Evolutionary conservation across 768 basidiomycete genomes (phyloP).

Genomic region (Lanmaoa rubissima): DNA sequence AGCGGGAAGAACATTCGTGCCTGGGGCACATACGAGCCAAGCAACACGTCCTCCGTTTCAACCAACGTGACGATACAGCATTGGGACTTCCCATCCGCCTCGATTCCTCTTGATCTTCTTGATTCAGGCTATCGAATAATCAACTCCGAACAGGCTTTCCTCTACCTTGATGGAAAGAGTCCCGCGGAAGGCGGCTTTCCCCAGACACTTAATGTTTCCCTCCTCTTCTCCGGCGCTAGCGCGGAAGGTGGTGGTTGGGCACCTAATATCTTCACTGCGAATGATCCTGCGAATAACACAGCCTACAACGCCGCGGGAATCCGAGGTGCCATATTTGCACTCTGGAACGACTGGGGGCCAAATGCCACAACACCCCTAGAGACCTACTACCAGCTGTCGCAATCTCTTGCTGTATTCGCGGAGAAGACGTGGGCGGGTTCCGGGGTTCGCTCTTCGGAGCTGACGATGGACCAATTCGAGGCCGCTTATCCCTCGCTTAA

Average conservation of each 20-base stretch:
- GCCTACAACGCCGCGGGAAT: conserved; percentile 26
- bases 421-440: conserved; percentile 47
- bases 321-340: conserved; percentile 36
- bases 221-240: conserved; percentile 31
- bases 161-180: conserved; percentile 39
- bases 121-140: conserved; percentile 36
- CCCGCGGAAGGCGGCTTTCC: conserved; percentile 34
- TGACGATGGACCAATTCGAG: conserved; percentile 38
- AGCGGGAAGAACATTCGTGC: conserved; percentile 40
- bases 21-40: conserved; percentile 44
- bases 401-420: conserved; percentile 39
- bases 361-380: conserved; percentile 45
- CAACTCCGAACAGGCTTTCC: conserved; percentile 36
- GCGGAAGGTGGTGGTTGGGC: conserved; percentile 34
- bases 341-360: conserved; percentile 47
- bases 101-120: conserved; percentile 35
- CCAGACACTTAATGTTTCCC: conserved; percentile 29
- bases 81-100: conserved; percentile 37
- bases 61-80: conserved; percentile 45
- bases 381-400: conserved; percentile 42
- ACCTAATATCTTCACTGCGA: conserved; percentile 34
- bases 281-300: conserved; percentile 35
- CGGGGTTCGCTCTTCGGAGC: conserved; percentile 32
- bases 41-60: conserved; percentile 34
- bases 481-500: conserved; percentile 36